Base-by-base conservation (phyloP, 352 stramenopile species). In the Globisporangium nodosum region DNA sequence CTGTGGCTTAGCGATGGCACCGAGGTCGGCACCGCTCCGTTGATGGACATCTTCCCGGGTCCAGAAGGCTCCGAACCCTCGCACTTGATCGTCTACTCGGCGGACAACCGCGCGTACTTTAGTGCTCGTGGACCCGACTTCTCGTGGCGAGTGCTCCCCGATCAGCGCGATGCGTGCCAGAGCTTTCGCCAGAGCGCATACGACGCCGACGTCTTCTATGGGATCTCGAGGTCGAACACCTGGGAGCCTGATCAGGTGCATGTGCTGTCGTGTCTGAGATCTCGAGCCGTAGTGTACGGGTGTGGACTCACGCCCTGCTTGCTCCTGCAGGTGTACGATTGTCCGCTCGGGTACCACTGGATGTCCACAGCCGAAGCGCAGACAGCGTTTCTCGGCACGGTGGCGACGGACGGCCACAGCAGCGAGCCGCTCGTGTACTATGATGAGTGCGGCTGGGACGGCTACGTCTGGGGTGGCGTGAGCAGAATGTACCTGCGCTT, bases 1-100 rank as follows among this genome's bases (percentile, higher is more conserved):
- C 69, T 97, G 9, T 97, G 88, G 90, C 59, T 61, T 30, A 91
- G 71, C 49, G 85, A 96, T 56, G 86, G 88, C 33, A 88, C 73
- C 2, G 62, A 61, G 11, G 58, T 39, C 11, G 85, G 84, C 24
- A 96, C 90, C 3, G 40, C 58, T 35, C 59, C 89, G 30, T 65
- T 96, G 3, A 79, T 78, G 31, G 84, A 97, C 50, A 69, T 97
- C 24, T 66, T 63, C 5, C 69, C 69, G 11, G 84, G 83, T 0
- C 47, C 40, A 0, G 35, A 24, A 3, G 58, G 60, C 56, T 80
- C 72, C 7, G n/a, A 37, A 5, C 76, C 78, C 7, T 58, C 66
- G 7, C 61, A 66, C 49, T 64, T 89, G 42, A 79, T 68, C 8
- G 42, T 50, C 0, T 87, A 83, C n/a, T 90, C 88, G 11, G 61